A percentile compares a stretch with the other conserved stretches of the same genome.
Conservation (phyloP, 1,284 basidiomycete genomes). For the Pholiota adiposa region DNA sequence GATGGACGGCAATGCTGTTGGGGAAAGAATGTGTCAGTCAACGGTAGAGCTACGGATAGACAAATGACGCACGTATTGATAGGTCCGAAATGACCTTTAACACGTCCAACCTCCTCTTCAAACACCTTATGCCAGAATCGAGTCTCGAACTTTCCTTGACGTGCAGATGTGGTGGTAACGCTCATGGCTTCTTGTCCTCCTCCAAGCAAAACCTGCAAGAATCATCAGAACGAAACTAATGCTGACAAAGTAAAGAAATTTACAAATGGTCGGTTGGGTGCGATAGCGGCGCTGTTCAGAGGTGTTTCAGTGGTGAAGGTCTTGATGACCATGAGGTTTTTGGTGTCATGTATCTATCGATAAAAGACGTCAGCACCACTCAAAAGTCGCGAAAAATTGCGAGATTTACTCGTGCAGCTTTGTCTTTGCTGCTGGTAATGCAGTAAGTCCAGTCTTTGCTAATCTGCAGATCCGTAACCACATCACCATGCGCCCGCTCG, state of each 20-base stretch:
- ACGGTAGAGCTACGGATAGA: background rate
- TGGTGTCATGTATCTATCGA: conserved; percentile 85
- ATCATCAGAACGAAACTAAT: background rate
- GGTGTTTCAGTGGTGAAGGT: conserved; percentile 94
- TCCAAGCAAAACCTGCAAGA: conserved; percentile 78
- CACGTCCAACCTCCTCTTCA: conserved; percentile 96
- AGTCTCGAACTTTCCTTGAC: conserved; percentile 98
- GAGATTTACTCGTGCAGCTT: conserved; percentile 82
- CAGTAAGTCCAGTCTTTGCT: conserved; percentile 93
- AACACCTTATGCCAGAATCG: conserved; percentile 99
- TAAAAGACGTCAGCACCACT: background rate
- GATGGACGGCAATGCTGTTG: conserved; percentile 87
- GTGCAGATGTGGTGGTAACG: conserved; percentile 92
- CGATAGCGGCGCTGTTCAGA: conserved; percentile 91
- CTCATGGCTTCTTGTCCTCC: conserved; percentile 99
- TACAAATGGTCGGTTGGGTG: conserved; percentile 87
- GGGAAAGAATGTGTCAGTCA: conserved; percentile 3
- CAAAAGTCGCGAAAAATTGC: background rate
- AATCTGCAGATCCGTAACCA: conserved; percentile 93
- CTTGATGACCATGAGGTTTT: conserved; percentile 90
- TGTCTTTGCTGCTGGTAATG: conserved; percentile 96
- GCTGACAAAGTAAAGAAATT: too few species aligned
- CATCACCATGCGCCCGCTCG: conserved; percentile 84
- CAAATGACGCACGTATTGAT: conserved; percentile 84
- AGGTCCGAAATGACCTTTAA: conserved; percentile 97